Evolutionary conservation across 148 eudicot species (phyloP).

Genomic region (Heliosperma pusillum): DNA sequence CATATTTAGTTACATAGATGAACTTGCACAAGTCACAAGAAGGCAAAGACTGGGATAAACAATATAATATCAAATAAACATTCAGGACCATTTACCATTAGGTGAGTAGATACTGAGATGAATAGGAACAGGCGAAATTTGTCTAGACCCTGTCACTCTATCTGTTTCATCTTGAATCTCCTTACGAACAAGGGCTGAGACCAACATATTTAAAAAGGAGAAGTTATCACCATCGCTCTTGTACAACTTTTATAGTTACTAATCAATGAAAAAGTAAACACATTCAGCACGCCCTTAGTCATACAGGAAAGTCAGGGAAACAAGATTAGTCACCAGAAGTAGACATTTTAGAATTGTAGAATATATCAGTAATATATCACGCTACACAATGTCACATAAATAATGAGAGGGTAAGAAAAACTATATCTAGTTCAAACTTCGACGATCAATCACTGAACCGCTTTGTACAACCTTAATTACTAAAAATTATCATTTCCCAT

Average conservation of each 20-base stretch:
- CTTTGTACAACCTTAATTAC: neutral
- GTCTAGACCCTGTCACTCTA: slow-evolving; percentile 79
- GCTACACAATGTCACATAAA: neutral
- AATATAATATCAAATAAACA: neutral
- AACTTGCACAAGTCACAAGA: slow-evolving; percentile 2
- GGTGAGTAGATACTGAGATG: slow-evolving; percentile 96
- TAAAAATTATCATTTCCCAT: neutral
- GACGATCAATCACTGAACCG: neutral
- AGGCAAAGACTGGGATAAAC: slow-evolving; percentile 10
- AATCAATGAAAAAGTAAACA: neutral
- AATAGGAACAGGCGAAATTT: slow-evolving; percentile 94
- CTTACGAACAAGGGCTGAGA: slow-evolving; percentile 70
- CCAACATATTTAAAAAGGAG: neutral
- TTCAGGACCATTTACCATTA: slow-evolving; percentile 40
- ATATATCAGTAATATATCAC: neutral
- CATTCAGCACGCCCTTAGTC: neutral
- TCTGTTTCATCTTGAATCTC: slow-evolving; percentile 98
- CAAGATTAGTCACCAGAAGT: neutral
- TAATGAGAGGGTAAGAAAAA: neutral
- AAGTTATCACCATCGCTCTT: slow-evolving; percentile 2
- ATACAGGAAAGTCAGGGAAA: neutral
- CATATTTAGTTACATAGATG: slow-evolving; percentile 17
- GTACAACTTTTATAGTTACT: neutral
- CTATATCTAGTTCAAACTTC: neutral
- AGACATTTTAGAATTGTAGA: neutral